Evolutionary conservation across 202 grass and related monocot genomes (phyloP).

Genomic region (Cymbopogon flexuosus): DNA sequence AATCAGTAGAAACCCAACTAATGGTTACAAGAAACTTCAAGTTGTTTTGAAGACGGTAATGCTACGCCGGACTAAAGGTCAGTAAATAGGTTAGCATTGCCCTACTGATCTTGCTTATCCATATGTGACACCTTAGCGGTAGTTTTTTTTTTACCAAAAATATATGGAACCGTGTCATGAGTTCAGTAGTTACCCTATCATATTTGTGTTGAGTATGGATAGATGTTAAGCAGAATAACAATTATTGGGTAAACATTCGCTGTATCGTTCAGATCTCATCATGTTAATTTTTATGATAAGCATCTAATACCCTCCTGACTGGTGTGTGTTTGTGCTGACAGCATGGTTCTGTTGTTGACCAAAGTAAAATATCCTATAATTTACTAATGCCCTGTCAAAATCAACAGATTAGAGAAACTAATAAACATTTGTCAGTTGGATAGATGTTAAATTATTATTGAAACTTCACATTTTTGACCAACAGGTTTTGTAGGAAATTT

Average conservation of each 20-base stretch:
- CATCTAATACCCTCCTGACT: not conserved
- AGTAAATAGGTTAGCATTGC: slow-evolving; percentile 11
- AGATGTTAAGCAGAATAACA: not conserved
- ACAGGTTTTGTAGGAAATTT: not conserved
- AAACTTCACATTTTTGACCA: not conserved
- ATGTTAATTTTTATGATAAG: not conserved
- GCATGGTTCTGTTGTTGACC: not conserved
- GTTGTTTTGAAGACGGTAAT: slow-evolving; percentile 94
- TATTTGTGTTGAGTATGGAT: not conserved
- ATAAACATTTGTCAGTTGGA: not conserved
- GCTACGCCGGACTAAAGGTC: slow-evolving; percentile 97
- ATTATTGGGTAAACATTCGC: not conserved
- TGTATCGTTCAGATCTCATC: not conserved
- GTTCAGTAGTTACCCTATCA: not conserved
- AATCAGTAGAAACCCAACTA: slow-evolving; percentile 68
- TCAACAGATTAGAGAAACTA: not conserved
- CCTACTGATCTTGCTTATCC: not conserved
- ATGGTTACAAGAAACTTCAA: slow-evolving; percentile 91
- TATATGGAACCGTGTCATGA: not conserved
- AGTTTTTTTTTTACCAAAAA: not conserved
- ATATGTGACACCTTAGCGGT: not conserved
- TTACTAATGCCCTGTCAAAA: not conserved
- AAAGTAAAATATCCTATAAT: not conserved
- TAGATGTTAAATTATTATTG: not conserved
- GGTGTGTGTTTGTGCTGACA: not conserved